Evolutionary conservation across 73 alveolate genomes (phyloP), one percentile per base, ranked within the genome.

Genomic region (Tetrahymena thermophila): DNA sequence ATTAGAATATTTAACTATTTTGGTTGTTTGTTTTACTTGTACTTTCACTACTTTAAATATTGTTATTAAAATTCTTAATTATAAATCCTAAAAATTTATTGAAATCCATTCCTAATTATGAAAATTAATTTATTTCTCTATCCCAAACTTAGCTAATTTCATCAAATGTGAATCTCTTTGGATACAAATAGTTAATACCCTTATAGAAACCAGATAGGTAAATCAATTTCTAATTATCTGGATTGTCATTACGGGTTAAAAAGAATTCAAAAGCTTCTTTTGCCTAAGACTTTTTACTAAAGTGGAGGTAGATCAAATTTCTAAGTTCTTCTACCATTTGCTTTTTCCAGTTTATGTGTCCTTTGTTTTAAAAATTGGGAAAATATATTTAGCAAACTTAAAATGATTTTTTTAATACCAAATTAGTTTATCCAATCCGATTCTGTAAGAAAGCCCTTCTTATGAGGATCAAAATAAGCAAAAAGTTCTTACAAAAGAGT

Each of bases 381-480:
- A 71, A 50, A 19, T 71, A 1, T 19, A 71, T 28, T 71, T 1
- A 31, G 13, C 4, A 1, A 31, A 31, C 0, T 23, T 71, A 28
- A 28, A n/a, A 13, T 94, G 95, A 84, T 96, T 97, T 95, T 95
- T 34, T 94, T 94, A 97, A 96, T 93, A 31, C 97, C 96, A 93
- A 98, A 98, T 7, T 97, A 97, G 35, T 85, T 95, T 37, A 37
- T 37, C 98, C 98, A 98, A 97, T 98, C 99, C 10, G 95, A 44
- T 71, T 97, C 97, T 0, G 99, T 96, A 25, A 98, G 57, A 58
- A 97, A 98, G 4, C 99, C 99, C 94, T 98, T 98, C 93, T 97
- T 98, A 94, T 98, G 99, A 4, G 99, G 97, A 93, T 98, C 99
- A 37, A 98, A 55, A 44, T 96, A 96, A 28, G 99, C 96, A 95